Base-by-base conservation (phyloP, 768 basidiomycete species). In the Psilocybe sp. region DNA sequence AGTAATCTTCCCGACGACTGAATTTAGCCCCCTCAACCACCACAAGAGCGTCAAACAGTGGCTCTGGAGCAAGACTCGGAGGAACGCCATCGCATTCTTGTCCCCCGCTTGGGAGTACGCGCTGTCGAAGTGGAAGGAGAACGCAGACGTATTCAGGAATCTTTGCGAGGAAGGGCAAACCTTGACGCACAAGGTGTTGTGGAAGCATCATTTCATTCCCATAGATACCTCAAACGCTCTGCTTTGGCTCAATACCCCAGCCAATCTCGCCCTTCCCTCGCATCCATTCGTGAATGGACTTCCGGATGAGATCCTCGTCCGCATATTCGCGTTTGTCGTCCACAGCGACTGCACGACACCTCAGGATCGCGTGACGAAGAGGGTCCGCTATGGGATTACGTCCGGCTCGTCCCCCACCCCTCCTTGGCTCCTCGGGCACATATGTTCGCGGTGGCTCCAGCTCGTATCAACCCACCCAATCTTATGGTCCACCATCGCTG, bases 331-430 rank as follows among this genome's bases (percentile, higher is more conserved):
- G 19, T 51, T 49, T 39, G 47, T 52, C 37, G 47, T 56, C 14
- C 55, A 56, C 45, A 50, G 55, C 41, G 51, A 56, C 40, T 47
- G 47, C 40, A 45, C 19, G 20, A 33, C 12, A 11, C 51, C 47
- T 2, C 40, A 52, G 37, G 44, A 52, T 12, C 44, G 35, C 10
- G 37, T 14, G 12, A 34, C 6, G 19, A 44, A 50, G 41, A 43
- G 37, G 35, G 28, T 50, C 23, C 39, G 32, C 16, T 40, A 46
- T 35, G 38, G 39, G n/a, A 51, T 56, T 10, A 38, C 42, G 34
- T 52, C 55, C 36, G 55, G 55, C 16, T 44, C 55, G 5, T 56
- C 55, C 15, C 51, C 55, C 7, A 56, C 55, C 18, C 46, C 55
- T 2, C 55, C 55, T 37, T 11, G 49, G 23, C 11, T 39, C 5